Conservation (phyloP, 306 rosid species). For the Pyrus bretschneideri region DNA sequence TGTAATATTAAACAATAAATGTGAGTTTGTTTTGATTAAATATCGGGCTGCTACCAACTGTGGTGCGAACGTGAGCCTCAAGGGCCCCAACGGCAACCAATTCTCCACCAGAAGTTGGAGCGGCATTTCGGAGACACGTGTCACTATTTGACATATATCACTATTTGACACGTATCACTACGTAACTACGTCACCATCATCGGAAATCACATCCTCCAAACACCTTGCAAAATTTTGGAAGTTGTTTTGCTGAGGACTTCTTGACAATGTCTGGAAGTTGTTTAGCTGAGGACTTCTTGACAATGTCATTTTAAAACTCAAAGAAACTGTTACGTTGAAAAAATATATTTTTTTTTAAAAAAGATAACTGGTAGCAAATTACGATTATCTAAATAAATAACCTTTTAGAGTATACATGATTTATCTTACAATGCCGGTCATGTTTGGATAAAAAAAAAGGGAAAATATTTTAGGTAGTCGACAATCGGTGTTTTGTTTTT, state of each 20-base stretch:
- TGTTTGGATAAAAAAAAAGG: too few relatives aligned
- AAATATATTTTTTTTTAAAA: too few relatives aligned
- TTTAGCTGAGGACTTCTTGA: neutral
- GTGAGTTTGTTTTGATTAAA: constrained; percentile 4
- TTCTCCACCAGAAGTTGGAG: constrained; percentile 22
- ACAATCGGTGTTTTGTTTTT: too few relatives aligned
- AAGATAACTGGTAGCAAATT: accelerated
- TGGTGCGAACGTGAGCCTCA: neutral
- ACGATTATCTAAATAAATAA: too few relatives aligned
- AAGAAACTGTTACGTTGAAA: too few relatives aligned
- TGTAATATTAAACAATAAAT: neutral
- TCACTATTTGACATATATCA: neutral
- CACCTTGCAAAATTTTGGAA: neutral
- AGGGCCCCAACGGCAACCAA: neutral
- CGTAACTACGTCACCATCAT: constrained; percentile 8
- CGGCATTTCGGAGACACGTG: constrained; percentile 8
- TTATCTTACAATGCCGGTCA: too few relatives aligned
- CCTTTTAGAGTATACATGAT: too few relatives aligned
- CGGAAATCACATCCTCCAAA: neutral
- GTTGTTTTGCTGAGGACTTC: neutral
- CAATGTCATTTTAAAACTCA: neutral
- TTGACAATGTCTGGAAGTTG: neutral
- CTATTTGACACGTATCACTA: constrained; percentile 15
- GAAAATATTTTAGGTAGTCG: too few relatives aligned
- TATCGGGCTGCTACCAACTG: constrained; percentile 19